These are phyloP conservation scores for Platismatia glauca DNA, from an alignment of 495 filamentous ascomycete genomes.

Conservation along the genomic window DNA sequence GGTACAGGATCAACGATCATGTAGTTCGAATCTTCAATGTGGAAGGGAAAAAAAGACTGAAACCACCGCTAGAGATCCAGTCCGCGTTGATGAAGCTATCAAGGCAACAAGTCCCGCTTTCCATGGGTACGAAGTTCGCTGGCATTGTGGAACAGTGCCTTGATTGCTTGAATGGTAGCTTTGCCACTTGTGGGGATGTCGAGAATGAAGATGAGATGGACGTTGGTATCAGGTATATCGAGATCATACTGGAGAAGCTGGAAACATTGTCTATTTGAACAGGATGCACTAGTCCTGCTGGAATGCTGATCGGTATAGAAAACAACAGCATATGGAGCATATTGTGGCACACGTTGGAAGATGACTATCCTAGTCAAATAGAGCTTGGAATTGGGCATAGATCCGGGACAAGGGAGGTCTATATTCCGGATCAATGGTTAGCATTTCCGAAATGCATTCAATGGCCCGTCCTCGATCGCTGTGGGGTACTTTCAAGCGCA, in stretches of 20 bases:
- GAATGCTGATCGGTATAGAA: too few relatives aligned
- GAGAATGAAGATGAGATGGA: conserved; percentile 41
- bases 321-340: too few relatives aligned
- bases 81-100: conserved; percentile 34
- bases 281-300: too few relatives aligned
- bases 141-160: conserved; percentile 44
- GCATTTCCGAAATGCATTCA: too few relatives aligned
- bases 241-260: conserved; percentile 23
- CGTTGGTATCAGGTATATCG: conserved; percentile 42
- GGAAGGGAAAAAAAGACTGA: not conserved
- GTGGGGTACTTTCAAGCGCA: too few relatives aligned
- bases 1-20: not conserved
- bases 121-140: conserved; percentile 45
- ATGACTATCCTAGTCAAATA: too few relatives aligned
- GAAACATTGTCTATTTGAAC: conserved; percentile 3
- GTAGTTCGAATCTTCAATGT: not conserved
- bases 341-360: too few relatives aligned
- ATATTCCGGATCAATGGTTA: too few relatives aligned
- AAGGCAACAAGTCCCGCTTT: conserved; percentile 27
- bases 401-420: too few relatives aligned
- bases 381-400: too few relatives aligned
- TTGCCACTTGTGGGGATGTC: conserved; percentile 35
- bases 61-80: conserved; percentile 28
- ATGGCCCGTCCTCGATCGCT: too few relatives aligned
- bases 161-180: conserved; percentile 45